Percentiles rank a stretch among this genome's conserved stretches.
phyloP scores from a whole-genome alignment of 2,329 filamentous ascomycete species.

The Myriangium duriaei region DNA sequence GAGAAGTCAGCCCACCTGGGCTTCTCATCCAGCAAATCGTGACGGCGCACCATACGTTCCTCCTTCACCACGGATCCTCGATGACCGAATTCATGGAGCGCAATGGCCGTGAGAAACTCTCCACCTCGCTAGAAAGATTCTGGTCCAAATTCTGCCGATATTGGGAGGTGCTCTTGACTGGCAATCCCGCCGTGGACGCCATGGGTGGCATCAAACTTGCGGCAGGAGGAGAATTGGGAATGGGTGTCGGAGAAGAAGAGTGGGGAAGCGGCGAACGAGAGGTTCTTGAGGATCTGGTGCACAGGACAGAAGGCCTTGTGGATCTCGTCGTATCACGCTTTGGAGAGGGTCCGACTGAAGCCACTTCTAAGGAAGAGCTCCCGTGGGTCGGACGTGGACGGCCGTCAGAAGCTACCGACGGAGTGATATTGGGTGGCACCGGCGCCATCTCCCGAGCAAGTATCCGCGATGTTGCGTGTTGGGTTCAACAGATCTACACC shows the following conservation, averaged over 20 bases:
- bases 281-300: slow-evolving; percentile 78
- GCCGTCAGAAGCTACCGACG: slow-evolving; percentile 60
- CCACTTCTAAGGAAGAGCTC: slow-evolving; percentile 17
- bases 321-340: slow-evolving; percentile 84
- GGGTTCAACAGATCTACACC: slow-evolving; percentile 79
- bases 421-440: slow-evolving; percentile 72
- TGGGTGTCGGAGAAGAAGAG: slow-evolving; percentile 92
- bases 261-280: slow-evolving; percentile 87
- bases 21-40: slow-evolving; percentile 70
- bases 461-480: slow-evolving; percentile 60
- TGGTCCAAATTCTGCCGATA: slow-evolving; percentile 57
- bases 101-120: slow-evolving; percentile 55
- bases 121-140: slow-evolving; percentile 60
- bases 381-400: slow-evolving; percentile 64
- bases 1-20: slow-evolving; percentile 73
- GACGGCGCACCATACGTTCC: slow-evolving; percentile 71
- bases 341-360: slow-evolving; percentile 40
- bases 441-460: slow-evolving; percentile 61
- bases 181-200: slow-evolving; percentile 69
- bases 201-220: slow-evolving; percentile 80
- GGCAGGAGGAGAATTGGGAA: slow-evolving; percentile 77
- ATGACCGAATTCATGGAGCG: slow-evolving; percentile 58
- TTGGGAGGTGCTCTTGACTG: slow-evolving; percentile 85
- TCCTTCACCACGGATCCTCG: slow-evolving; percentile 73
- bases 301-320: slow-evolving; percentile 67